Base-by-base conservation (phyloP, 805 yeast species). In the Candida andamanensis region DNA sequence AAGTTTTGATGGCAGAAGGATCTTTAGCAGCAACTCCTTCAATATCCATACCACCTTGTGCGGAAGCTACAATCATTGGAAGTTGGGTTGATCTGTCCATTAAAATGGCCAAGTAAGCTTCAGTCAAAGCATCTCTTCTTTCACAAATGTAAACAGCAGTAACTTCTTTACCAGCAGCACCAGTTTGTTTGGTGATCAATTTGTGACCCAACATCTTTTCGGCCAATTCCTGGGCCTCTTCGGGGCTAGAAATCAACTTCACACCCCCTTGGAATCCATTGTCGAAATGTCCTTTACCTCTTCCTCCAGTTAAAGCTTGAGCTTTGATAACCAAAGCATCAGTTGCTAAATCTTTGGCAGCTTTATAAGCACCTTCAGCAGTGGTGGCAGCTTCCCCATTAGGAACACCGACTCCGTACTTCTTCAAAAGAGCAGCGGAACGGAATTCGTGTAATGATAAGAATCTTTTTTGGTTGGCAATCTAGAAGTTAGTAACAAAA, bases 21-120 rank as follows among this genome's bases (percentile, higher is more conserved):
- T 76, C 80, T 50, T 74, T 78, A 47, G 80, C 80, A 40, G 98
- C 99, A 49, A 92, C 97, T 60, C 95, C 95, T 74, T 92, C 99
- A 55, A 92, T 92, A 69, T 92, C 96, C 95, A 92, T 89, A 72
- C 99, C 99, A 71, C 99, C 99, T 69, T 92, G 92, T 43, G 94
- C 72, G 20, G 97, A 87, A 30, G 96, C 96, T 44, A 92, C 95
- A 55, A 92, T 84, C 67, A 92, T 72, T 39, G 97, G 95, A 47
- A 76, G 70, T 67, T 89, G 95, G 46, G 81, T 75, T 48, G 79
- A 75, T 71, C 99, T 86, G 74, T 92, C 97, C 83, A 89, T 76
- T 49, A 92, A 74, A 48, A 92, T 86, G 42, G 97, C 95, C 47
- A 92, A 66, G 68, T 92, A 92, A 37, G 97, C 95, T 72, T 92